phyloP scores from a whole-genome alignment of 2,329 filamentous ascomycete species.

The Penicillium griseofulvum region DNA sequence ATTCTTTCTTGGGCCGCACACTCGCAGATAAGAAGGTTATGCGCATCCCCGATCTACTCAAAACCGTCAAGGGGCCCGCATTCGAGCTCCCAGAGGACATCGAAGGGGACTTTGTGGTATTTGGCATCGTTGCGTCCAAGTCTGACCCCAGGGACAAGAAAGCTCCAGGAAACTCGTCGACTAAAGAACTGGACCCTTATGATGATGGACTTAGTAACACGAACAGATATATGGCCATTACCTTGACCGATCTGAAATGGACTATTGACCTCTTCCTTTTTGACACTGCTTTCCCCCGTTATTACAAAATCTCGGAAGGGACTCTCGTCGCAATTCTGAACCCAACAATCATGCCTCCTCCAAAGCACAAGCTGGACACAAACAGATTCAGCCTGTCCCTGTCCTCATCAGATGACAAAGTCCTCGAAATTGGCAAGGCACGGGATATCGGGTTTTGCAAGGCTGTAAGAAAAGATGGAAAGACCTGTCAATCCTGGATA shows the following conservation, averaged over 20 bases:
- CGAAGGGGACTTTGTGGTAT: slow-evolving; percentile 84
- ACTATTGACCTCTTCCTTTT: slow-evolving; percentile 92
- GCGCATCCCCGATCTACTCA: slow-evolving; percentile 75
- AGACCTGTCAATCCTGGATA: slow-evolving; percentile 77
- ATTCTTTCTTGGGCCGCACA: slow-evolving; percentile 74
- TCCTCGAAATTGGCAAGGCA: slow-evolving; percentile 82
- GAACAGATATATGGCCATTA: slow-evolving; percentile 91
- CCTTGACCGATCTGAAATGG: slow-evolving; percentile 82
- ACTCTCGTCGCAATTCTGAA: slow-evolving; percentile 91
- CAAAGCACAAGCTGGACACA: slow-evolving; percentile 69
- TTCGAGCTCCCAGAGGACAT: slow-evolving; percentile 75
- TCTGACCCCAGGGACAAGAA: slow-evolving; percentile 71
- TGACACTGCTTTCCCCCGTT: slow-evolving; percentile 82
- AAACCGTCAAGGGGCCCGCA: slow-evolving; percentile 74
- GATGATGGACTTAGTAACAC: slow-evolving; percentile 55
- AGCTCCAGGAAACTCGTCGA: slow-evolving; percentile 36
- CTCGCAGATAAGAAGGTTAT: slow-evolving; percentile 75
- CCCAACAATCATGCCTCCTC: slow-evolving; percentile 84
- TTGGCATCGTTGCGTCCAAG: slow-evolving; percentile 84
- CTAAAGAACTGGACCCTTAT: slow-evolving; percentile 47
- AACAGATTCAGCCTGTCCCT: slow-evolving; percentile 84
- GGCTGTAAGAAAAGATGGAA: slow-evolving; percentile 77
- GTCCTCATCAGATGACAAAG: slow-evolving; percentile 79
- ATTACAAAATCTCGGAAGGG: slow-evolving; percentile 91
- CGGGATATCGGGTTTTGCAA: slow-evolving; percentile 89